Evolutionary conservation across 2,329 filamentous ascomycete genomes (phyloP).

Genomic region (Polychaeton citri): DNA sequence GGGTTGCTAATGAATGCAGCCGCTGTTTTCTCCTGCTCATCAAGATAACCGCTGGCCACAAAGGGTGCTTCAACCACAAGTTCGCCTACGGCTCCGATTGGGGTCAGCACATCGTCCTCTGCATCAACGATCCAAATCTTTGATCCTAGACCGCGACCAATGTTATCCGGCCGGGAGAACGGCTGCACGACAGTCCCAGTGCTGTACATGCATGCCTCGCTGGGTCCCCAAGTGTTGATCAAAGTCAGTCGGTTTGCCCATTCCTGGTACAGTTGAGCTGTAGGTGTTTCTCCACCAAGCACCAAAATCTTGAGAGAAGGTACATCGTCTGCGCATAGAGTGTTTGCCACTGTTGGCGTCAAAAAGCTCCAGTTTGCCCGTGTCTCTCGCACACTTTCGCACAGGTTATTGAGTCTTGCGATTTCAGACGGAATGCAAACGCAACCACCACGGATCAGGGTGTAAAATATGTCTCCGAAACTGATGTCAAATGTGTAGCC

Average conservation of each 20-base stretch:
- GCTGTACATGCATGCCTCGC: not conserved
- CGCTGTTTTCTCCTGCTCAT: conserved; percentile 13
- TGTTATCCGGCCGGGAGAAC: conserved; percentile 3
- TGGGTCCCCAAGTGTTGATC: not conserved
- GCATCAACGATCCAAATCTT: conserved; percentile 18
- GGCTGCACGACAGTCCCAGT: not conserved
- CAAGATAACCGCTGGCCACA: conserved; percentile 30
- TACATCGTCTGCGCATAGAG: not conserved
- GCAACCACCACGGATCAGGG: not conserved
- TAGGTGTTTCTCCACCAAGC: not conserved
- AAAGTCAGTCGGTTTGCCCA: not conserved
- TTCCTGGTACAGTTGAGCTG: not conserved
- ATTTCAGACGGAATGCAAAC: not conserved
- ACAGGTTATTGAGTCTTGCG: not conserved
- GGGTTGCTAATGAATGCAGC: conserved; percentile 18
- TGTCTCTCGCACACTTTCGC: not conserved
- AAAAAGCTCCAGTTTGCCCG: not conserved
- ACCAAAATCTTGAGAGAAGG: not conserved
- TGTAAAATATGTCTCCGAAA: not conserved
- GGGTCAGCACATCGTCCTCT: conserved; percentile 15
- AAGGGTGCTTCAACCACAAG: conserved; percentile 32
- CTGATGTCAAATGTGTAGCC: not conserved
- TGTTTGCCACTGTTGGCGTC: not conserved
- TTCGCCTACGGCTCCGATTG: conserved; percentile 35
- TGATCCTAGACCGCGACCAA: conserved; percentile 18